phyloP scores from a whole-genome alignment of 1,139 yeast species.

The Suhomyces maxii region DNA sequence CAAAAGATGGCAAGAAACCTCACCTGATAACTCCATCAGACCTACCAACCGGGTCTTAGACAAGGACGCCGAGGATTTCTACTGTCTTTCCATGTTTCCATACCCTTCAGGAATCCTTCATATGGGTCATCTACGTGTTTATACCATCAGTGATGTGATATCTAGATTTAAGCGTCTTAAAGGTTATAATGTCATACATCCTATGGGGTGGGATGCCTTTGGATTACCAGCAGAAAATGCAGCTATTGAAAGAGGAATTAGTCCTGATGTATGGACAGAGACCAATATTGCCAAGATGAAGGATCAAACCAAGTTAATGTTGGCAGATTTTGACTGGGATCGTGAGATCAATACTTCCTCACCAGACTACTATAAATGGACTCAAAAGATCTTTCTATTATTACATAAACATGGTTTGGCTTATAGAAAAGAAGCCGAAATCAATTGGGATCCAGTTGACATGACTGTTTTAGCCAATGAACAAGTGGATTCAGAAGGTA shows the following conservation, averaged over 20 bases:
- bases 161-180: slow-evolving; percentile 75
- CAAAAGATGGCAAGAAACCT: slow-evolving; percentile 45
- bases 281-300: slow-evolving; percentile 80
- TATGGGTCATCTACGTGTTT: slow-evolving; percentile 91
- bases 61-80: slow-evolving; percentile 46
- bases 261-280: slow-evolving; percentile 82
- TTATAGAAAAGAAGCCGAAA: slow-evolving; percentile 80
- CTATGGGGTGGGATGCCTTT: slow-evolving; percentile 99
- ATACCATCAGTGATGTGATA: slow-evolving; percentile 83
- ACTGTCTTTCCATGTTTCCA: slow-evolving; percentile 87
- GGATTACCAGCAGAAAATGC: slow-evolving; percentile 99
- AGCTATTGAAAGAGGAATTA: slow-evolving; percentile 80
- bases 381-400: slow-evolving; percentile 80
- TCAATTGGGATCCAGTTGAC: slow-evolving; percentile 98
- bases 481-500: slow-evolving; percentile 88
- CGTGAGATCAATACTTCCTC: slow-evolving; percentile 83
- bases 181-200: slow-evolving; percentile 82
- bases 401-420: slow-evolving; percentile 77
- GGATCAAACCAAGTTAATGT: slow-evolving; percentile 71
- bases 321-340: slow-evolving; percentile 93
- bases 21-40: slow-evolving; percentile 41
- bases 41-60: slow-evolving; percentile 38
- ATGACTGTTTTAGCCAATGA: slow-evolving; percentile 94
- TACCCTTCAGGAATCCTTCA: slow-evolving; percentile 93
- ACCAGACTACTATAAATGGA: slow-evolving; percentile 88